Percentiles rank a stretch among this genome's conserved stretches.
phyloP scores from a whole-genome alignment of 768 basidiomycete species.

The Rubroboletus pulcherrimus region DNA sequence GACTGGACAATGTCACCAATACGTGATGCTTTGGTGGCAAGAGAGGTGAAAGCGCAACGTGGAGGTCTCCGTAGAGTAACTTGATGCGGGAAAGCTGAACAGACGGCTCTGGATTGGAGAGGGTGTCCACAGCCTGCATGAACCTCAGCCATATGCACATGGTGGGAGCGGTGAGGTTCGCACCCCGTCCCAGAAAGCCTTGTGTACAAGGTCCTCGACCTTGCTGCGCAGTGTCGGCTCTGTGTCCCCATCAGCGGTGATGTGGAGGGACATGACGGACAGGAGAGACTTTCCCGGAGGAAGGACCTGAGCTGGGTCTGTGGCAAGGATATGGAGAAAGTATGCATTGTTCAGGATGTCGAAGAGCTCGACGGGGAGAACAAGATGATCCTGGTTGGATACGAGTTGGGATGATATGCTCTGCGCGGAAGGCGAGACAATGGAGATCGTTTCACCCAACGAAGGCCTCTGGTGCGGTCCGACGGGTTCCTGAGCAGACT shows the following conservation, averaged over 20 bases:
- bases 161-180: conserved; percentile 18
- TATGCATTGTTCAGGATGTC: conserved; percentile 56
- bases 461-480: not conserved
- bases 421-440: conserved; percentile 15
- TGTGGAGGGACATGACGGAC: conserved; percentile 48
- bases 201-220: conserved; percentile 48
- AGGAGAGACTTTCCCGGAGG: conserved; percentile 71
- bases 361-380: conserved; percentile 54
- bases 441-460: conserved; percentile 8
- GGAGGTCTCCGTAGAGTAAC: conserved; percentile 52
- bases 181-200: conserved; percentile 76
- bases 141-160: conserved; percentile 19
- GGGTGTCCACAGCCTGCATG: conserved; percentile 48
- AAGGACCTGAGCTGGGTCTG: conserved; percentile 55
- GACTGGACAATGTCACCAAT: conserved; percentile 50
- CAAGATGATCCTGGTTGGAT: conserved; percentile 18
- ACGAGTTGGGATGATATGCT: conserved; percentile 16
- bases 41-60: conserved; percentile 48
- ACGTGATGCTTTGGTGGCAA: conserved; percentile 53
- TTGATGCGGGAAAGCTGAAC: conserved; percentile 58
- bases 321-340: conserved; percentile 66
- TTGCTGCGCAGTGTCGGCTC: conserved; percentile 42
- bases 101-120: conserved; percentile 57
- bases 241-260: conserved; percentile 13
- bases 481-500: not conserved